Evolutionary conservation across 1,284 basidiomycete genomes (phyloP), one percentile per base, ranked within the genome.

Genomic region (Moesziomyces aphidis): DNA sequence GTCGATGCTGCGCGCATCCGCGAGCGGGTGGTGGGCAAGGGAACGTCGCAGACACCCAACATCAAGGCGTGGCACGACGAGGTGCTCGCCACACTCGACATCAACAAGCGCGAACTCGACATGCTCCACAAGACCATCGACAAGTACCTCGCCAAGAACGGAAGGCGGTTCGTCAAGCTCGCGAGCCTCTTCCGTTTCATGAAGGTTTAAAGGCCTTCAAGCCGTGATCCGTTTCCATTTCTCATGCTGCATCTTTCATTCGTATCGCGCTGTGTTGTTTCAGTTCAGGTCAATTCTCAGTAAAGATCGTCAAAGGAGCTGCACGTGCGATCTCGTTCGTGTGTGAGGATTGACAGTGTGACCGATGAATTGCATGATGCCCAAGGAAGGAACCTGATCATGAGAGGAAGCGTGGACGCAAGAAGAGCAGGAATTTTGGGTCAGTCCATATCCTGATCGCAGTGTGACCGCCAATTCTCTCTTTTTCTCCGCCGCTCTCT

Each of bases 111-210:
- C 8, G 60, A 61, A 36, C 43, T 79, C 24, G 61, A 61, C 3
- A 46, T 45, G 55, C 56, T 80, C 52, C 58, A 56, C 9, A 51
- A 56, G n/a, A 62, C 67, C 24, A 76, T 81, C 48, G 68, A 78
- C 34, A 70, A 64, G 57, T 82, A 83, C 53, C 70, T 83, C 22
- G 69, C 66, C 1, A 77, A 71, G 62, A 81, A 80, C 49, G 83
- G 74, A 0, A 59, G 83, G 34, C 61, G 82, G 26, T 84, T 71
- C 62, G 83, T 84, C 48, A 79, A 71, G 54, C 52, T 84, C 50
- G 73, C 61, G 4, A 68, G 62, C 49, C 73, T 84, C 53, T 84
- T 84, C 55, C 45, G 68, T 19, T 79, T 79, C 31, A 76, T 80
- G 78, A 78, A 76, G 58, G 73, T 80, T 24, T 80, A 70, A 49